A percentile compares a stretch with the other conserved stretches of the same genome.
Conservation (phyloP, 129 eudicot genomes). For the Saposhnikovia divaricata region DNA sequence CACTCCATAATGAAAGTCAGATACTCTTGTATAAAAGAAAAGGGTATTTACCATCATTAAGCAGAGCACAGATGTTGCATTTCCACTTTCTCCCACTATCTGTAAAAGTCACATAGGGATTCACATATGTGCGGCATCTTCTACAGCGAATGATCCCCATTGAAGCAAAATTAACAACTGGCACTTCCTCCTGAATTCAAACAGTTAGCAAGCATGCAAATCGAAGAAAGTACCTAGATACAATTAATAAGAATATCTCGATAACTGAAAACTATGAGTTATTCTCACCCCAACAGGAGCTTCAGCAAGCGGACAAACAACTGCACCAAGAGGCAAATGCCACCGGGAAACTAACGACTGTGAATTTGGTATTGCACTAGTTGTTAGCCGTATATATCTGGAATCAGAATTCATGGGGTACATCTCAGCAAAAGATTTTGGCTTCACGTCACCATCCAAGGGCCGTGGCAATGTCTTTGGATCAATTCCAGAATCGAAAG, state of each 20-base stretch:
- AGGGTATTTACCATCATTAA: constrained; percentile 74
- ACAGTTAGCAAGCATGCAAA: constrained; percentile 14
- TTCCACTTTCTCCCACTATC: constrained; percentile 99
- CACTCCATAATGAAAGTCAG: not conserved
- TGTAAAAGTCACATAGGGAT: constrained; percentile 87
- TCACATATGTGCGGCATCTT: constrained; percentile 97
- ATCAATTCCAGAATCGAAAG: constrained; percentile 83
- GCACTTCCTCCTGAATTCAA: constrained; percentile 86
- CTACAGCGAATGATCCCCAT: constrained; percentile 92
- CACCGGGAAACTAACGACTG: constrained; percentile 93
- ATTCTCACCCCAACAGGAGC: constrained; percentile 83
- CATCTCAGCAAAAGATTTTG: constrained; percentile 51
- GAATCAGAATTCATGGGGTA: constrained; percentile 78
- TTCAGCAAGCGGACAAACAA: constrained; percentile 97
- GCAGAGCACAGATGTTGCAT: constrained; percentile 92
- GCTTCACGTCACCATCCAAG: constrained; percentile 84
- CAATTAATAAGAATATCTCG: not conserved
- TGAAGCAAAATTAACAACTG: constrained; percentile 81
- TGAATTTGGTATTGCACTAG: constrained; percentile 83
- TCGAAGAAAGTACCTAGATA: constrained; percentile 8
- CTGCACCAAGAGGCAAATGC: constrained; percentile 99
- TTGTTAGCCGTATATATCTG: constrained; percentile 74
- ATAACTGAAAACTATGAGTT: not conserved
- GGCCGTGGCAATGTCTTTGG: constrained; percentile 75
- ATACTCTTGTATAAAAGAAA: not conserved